Conservation (phyloP, 2,329 filamentous ascomycete genomes). For the Calycina marina region DNA sequence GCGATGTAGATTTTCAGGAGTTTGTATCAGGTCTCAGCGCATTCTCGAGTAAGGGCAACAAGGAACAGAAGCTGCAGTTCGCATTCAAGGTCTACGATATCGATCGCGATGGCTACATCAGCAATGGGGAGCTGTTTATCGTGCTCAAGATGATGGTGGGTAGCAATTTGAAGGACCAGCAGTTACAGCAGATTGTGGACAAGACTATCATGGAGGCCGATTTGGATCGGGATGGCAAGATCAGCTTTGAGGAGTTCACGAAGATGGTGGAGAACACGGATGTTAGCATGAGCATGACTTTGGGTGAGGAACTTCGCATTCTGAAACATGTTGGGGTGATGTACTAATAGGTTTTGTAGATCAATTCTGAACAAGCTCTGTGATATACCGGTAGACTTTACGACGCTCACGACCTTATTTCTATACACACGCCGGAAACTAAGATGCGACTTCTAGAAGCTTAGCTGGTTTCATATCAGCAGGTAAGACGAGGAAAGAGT, state of each 20-base stretch:
- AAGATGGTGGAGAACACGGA: conserved; percentile 97
- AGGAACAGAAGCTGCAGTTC: conserved; percentile 95
- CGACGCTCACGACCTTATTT: no score
- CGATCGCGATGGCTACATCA: conserved; percentile 95
- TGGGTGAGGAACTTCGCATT: conserved; percentile 38
- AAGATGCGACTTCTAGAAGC: no score
- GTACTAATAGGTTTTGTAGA: conserved; percentile 10
- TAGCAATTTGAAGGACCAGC: conserved; percentile 96
- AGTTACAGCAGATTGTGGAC: conserved; percentile 97
- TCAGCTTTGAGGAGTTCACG: conserved; percentile 97
- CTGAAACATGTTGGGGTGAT: not conserved
- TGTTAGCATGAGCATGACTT: conserved; percentile 60
- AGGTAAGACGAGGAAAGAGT: no score
- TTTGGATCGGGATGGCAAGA: conserved; percentile 88
- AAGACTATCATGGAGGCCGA: conserved; percentile 99
- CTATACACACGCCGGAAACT: no score
- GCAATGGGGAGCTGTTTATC: conserved; percentile 97
- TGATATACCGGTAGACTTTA: no score
- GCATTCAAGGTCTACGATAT: conserved; percentile 99
- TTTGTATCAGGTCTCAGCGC: conserved; percentile 91
- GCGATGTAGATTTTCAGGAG: conserved; percentile 96
- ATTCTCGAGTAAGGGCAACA: conserved; percentile 96
- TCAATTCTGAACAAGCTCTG: no score
- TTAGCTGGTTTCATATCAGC: no score
- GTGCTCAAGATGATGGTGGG: conserved; percentile 99